Evolutionary conservation across 768 basidiomycete species (phyloP).

Genomic region (Lentinula lateritia): DNA sequence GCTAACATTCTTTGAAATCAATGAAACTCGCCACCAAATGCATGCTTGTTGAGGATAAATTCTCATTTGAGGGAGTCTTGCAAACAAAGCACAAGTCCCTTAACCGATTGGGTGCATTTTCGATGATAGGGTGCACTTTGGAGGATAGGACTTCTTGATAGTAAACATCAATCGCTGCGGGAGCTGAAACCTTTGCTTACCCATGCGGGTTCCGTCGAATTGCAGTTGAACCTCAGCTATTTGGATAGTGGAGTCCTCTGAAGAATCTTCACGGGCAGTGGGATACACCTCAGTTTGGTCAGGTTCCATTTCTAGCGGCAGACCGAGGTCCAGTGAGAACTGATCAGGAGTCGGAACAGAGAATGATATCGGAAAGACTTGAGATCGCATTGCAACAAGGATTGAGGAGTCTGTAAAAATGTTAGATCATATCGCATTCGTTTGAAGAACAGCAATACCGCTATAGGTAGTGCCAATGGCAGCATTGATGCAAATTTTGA

Average conservation of each 20-base stretch:
- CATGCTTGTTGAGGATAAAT: constrained; percentile 20
- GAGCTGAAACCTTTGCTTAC: constrained; percentile 26
- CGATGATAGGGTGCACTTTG: constrained; percentile 39
- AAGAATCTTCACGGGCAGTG: constrained; percentile 48
- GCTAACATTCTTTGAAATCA: constrained; percentile 60
- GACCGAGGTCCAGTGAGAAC: constrained; percentile 38
- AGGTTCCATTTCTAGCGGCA: constrained; percentile 27
- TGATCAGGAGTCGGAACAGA: constrained; percentile 16
- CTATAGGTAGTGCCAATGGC: constrained; percentile 57
- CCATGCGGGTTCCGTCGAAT: constrained; percentile 37
- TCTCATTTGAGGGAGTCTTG: constrained; percentile 21
- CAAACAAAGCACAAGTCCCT: constrained; percentile 43
- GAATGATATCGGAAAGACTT: constrained; percentile 34
- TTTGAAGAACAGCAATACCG: constrained; percentile 29
- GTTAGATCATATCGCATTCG: neutral
- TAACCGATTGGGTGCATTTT: constrained; percentile 28
- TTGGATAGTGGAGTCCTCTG: constrained; percentile 56
- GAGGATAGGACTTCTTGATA: neutral
- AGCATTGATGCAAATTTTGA: constrained; percentile 48
- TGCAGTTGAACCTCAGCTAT: constrained; percentile 54
- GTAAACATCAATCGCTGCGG: neutral
- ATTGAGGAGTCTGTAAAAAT: constrained; percentile 45
- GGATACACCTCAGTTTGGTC: constrained; percentile 19
- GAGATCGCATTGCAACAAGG: constrained; percentile 59
- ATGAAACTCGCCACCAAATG: constrained; percentile 49